phyloP scores from a whole-genome alignment of 768 basidiomycete genomes.

The Leucosporidium yakuticum region DNA sequence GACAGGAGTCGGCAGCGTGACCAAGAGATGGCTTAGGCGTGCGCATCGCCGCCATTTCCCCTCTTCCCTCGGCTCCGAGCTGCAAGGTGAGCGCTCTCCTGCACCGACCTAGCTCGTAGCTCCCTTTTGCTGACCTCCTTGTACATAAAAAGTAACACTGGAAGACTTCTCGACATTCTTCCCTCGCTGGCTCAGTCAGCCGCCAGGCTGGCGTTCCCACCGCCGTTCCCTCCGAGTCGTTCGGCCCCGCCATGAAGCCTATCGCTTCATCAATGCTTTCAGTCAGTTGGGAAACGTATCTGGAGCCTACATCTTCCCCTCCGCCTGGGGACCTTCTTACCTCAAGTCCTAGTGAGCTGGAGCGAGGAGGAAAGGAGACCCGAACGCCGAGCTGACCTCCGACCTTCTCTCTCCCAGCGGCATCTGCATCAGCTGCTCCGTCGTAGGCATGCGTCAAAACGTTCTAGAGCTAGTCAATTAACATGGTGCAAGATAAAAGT shows the following conservation, averaged over 20 bases:
- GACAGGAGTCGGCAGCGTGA: too few relatives aligned
- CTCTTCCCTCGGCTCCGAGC: too few relatives aligned
- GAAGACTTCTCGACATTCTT: too few relatives aligned
- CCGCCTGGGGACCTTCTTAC: slow-evolving; percentile 53
- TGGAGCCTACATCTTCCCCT: slow-evolving; percentile 45
- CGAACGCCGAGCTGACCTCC: too few relatives aligned
- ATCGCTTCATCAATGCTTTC: slow-evolving; percentile 50
- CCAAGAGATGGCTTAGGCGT: too few relatives aligned
- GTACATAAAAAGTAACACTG: too few relatives aligned
- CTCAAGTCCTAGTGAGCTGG: slow-evolving; percentile 43
- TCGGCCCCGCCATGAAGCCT: slow-evolving; percentile 79
- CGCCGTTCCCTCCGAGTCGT: slow-evolving; percentile 64
- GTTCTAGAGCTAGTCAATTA: slow-evolving; percentile 37
- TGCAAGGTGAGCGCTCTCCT: too few relatives aligned
- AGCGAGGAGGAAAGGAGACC: too few relatives aligned
- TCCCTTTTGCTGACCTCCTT: too few relatives aligned
- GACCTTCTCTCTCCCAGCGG: slow-evolving; percentile 42
- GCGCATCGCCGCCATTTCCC: too few relatives aligned
- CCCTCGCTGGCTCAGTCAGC: slow-evolving; percentile 62
- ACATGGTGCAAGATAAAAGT: too few relatives aligned
- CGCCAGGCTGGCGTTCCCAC: slow-evolving; percentile 54
- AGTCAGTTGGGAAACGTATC: slow-evolving; percentile 68
- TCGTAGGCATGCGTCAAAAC: slow-evolving; percentile 51
- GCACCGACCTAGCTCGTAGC: too few relatives aligned
- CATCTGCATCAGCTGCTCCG: slow-evolving; percentile 59